Percentiles rank a stretch among this genome's conserved stretches.
Conservation (phyloP, 148 eudicot genomes). For the Euryodendron excelsum region DNA sequence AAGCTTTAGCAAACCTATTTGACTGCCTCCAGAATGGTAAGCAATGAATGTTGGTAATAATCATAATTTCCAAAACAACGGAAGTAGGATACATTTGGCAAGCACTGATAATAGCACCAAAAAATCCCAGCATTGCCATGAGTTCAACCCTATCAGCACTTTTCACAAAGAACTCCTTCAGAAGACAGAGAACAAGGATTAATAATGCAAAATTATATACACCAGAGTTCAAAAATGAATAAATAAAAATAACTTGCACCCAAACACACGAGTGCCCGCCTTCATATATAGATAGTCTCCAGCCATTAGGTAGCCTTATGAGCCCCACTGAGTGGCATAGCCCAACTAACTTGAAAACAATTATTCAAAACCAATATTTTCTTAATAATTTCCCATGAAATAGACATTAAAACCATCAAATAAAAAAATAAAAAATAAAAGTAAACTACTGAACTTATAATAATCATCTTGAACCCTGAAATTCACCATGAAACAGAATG, state of each 20-base stretch:
- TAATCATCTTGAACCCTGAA: background rate
- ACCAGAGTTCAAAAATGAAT: background rate
- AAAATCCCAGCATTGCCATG: slow-evolving; percentile 81
- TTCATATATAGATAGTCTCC: background rate
- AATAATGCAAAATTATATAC: background rate
- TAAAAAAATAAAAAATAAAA: background rate
- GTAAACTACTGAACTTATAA: background rate
- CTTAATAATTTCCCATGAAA: background rate
- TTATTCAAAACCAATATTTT: background rate
- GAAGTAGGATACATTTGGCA: slow-evolving; percentile 77
- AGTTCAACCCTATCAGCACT: slow-evolving; percentile 80
- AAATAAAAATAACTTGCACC: background rate
- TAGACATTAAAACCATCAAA: background rate
- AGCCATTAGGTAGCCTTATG: background rate
- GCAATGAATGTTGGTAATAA: background rate
- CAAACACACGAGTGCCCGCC: background rate
- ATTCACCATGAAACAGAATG: background rate
- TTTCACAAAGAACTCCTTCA: slow-evolving; percentile 83
- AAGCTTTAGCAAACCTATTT: background rate
- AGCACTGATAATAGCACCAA: slow-evolving; percentile 83
- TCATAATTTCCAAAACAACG: background rate
- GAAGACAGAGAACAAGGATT: slow-evolving; percentile 11
- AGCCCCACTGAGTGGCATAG: background rate
- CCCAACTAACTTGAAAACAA: background rate
- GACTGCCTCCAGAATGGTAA: background rate